These are phyloP conservation scores for Cladorrhinum samala DNA, from an alignment of 495 filamentous ascomycete species.

Conservation along the genomic window DNA sequence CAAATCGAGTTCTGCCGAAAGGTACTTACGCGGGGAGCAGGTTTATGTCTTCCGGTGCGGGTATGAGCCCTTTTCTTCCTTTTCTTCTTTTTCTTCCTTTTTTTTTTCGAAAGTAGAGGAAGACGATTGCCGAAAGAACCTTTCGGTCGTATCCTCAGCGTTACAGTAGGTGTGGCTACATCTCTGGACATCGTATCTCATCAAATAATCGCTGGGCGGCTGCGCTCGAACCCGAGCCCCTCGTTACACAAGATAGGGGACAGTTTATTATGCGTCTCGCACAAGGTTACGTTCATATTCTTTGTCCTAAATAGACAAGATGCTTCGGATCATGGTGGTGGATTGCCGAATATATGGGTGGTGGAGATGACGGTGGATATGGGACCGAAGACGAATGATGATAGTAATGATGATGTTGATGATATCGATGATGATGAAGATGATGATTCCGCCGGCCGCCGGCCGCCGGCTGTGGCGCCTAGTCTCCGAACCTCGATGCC, in stretches of 20 bases:
- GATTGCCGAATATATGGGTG: too few relatives aligned
- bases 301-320: background rate
- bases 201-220: conserved; percentile 15
- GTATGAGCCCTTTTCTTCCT: background rate
- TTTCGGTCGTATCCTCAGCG: background rate
- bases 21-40: background rate
- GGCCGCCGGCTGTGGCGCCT: background rate
- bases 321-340: too few relatives aligned
- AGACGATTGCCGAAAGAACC: background rate
- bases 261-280: background rate
- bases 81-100: background rate
- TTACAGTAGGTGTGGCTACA: background rate
- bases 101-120: background rate
- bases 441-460: too few relatives aligned
- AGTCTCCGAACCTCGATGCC: background rate
- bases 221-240: background rate
- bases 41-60: background rate
- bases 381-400: too few relatives aligned
- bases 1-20: background rate
- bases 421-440: too few relatives aligned
- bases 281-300: background rate
- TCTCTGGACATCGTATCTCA: conserved; percentile 10
- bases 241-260: conserved; percentile 6
- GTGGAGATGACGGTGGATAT: too few relatives aligned
- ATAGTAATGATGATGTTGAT: too few relatives aligned